Percentiles rank a stretch among this genome's conserved stretches.
These are phyloP conservation scores for barrel medic (Medicago truncatula) DNA, from an alignment of 306 rosid genomes.

Conservation along the genomic window MtrunA17r5.0-ANR NC_053045.1:37692501-37693000, in stretches of 20 bases:
- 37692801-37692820: background rate
- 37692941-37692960: too few species aligned
- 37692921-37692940: background rate
- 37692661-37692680: background rate
- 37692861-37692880: background rate
- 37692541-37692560: constrained; percentile 8
- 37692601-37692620: background rate
- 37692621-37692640: background rate
- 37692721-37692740: background rate
- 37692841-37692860: constrained; percentile 4
- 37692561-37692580: constrained; percentile 9
- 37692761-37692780: background rate
- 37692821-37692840: background rate
- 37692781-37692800: background rate
- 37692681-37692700: constrained; percentile 1
- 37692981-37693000: background rate
- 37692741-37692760: background rate
- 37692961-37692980: too few species aligned
- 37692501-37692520: constrained; percentile 85
- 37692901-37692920: background rate
- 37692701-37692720: constrained; percentile 18
- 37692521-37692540: constrained; percentile 35
- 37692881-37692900: background rate
- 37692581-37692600: background rate
- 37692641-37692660: background rate